Base-by-base conservation (phyloP, 1,284 basidiomycete genomes). In the Marasmius oreades region DNA sequence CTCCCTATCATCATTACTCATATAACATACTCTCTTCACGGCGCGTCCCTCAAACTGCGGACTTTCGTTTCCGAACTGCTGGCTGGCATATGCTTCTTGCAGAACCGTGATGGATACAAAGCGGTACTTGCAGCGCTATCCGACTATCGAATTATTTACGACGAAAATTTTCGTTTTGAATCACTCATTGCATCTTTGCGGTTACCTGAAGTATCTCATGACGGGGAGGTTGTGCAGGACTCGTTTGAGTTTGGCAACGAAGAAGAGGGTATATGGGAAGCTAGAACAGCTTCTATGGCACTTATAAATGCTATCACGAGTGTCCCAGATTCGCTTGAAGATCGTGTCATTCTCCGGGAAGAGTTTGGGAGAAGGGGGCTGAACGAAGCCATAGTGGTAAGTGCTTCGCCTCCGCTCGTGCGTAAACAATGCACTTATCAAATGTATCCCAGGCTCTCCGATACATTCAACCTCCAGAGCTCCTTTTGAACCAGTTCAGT, bases 221-320 rank as follows among this genome's bases (percentile, higher is more conserved):
- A 69, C 55, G 70, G 70, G 2, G 74, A 70, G 31, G 61, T 56
- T 16, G 58, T 65, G 33, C 72, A 73, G 16, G 74, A 70, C 48
- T 74, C 75, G 6, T 61, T 62, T 14, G 70, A 69, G 2, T 77
- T 76, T 61, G 69, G 68, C 3, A 72, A 70, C 28, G 82, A 85
- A 50, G 84, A 86, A 48, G 84, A 85, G 37, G 84, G 84, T 1
- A 67, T 85, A 5, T 96, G 94, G 94, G 92, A 94, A 59, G 90
- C 88, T 55, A 77, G 91, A 34, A 83, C 82, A 0, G 85, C 89
- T 1, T 82, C 82, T 4, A 85, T 96, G 85, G 81, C 85, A 0
- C 73, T 95, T 33, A 68, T 95, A 58, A 95, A 95, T 67, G 89
- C 92, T 0, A 68, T 96, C 43, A 86, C 86, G 8, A 91, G 87